Conservation (phyloP, 495 filamentous ascomycete species). For the Penicillium roqueforti region DNA sequence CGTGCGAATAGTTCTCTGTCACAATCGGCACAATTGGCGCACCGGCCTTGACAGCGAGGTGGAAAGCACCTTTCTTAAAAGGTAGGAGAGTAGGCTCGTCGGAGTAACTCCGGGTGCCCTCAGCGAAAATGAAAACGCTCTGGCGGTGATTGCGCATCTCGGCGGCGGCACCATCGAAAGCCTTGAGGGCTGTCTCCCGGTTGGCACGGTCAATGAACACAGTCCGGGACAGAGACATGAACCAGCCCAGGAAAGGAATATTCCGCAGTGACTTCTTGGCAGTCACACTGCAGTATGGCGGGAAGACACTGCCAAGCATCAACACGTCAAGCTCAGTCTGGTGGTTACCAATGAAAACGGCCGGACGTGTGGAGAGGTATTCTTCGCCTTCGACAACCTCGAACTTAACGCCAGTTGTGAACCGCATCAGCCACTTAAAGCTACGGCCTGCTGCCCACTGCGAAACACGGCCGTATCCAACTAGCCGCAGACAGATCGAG, state of each 20-base stretch:
- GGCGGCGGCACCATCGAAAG: slow-evolving; percentile 75
- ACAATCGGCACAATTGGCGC: slow-evolving; percentile 90
- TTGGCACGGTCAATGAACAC: slow-evolving; percentile 94
- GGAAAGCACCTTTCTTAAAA: slow-evolving; percentile 99
- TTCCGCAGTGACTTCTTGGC: slow-evolving; percentile 81
- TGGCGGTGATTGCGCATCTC: slow-evolving; percentile 74
- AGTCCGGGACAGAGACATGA: slow-evolving; percentile 84
- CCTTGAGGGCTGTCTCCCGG: slow-evolving; percentile 70
- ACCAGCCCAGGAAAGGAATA: slow-evolving; percentile 92
- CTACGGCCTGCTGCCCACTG: slow-evolving; percentile 81
- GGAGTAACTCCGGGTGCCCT: slow-evolving; percentile 89
- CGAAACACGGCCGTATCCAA: slow-evolving; percentile 67
- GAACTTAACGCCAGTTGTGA: slow-evolving; percentile 75
- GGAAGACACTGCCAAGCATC: slow-evolving; percentile 82
- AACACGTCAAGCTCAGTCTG: slow-evolving; percentile 93
- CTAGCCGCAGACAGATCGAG: slow-evolving; percentile 64
- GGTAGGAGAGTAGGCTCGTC: slow-evolving; percentile 73
- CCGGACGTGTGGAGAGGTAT: slow-evolving; percentile 67
- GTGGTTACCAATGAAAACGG: slow-evolving; percentile 90
- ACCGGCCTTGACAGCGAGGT: slow-evolving; percentile 88
- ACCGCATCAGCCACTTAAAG: slow-evolving; percentile 78
- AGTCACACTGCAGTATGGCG: slow-evolving; percentile 86
- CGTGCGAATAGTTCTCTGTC: slow-evolving; percentile 75
- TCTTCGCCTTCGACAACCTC: slow-evolving; percentile 64
- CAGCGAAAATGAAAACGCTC: slow-evolving; percentile 90